Percentiles rank a stretch among this genome's conserved stretches.
These are phyloP conservation scores for Neurospora tetraspora DNA, from an alignment of 495 filamentous ascomycete genomes.

Conservation along the genomic window DNA sequence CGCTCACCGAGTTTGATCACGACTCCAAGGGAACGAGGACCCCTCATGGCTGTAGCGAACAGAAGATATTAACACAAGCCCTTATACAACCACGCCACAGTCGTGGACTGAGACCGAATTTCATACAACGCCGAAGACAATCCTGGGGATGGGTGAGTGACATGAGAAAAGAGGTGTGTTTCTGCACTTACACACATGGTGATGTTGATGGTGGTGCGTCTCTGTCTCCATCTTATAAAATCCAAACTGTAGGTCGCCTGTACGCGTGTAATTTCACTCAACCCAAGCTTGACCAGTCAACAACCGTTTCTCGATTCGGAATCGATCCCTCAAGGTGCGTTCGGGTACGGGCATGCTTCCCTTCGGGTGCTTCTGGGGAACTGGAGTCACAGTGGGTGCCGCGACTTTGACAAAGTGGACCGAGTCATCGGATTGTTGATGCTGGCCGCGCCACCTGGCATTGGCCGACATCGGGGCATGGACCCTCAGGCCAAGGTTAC, in stretches of 20 bases:
- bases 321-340: background rate
- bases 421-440: background rate
- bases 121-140: background rate
- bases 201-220: background rate
- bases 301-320: background rate
- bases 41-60: conserved; percentile 36
- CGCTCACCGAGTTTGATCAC: conserved; percentile 89
- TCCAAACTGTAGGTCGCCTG: background rate
- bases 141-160: background rate
- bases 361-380: background rate
- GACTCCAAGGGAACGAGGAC: conserved; percentile 53
- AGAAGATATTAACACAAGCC: background rate
- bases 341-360: background rate
- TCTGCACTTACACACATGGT: conserved; percentile 14
- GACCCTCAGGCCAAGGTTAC: background rate
- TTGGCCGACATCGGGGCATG: background rate
- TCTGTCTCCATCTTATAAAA: conserved; percentile 17
- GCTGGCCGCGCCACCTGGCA: background rate
- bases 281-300: background rate
- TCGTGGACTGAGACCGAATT: background rate
- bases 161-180: background rate
- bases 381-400: background rate
- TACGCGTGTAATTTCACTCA: background rate
- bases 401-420: background rate
- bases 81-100: background rate